Percentiles rank a stretch among this genome's conserved stretches.
Conservation (phyloP, 257 asterid genomes). For the Nicotiana paniculata region DNA sequence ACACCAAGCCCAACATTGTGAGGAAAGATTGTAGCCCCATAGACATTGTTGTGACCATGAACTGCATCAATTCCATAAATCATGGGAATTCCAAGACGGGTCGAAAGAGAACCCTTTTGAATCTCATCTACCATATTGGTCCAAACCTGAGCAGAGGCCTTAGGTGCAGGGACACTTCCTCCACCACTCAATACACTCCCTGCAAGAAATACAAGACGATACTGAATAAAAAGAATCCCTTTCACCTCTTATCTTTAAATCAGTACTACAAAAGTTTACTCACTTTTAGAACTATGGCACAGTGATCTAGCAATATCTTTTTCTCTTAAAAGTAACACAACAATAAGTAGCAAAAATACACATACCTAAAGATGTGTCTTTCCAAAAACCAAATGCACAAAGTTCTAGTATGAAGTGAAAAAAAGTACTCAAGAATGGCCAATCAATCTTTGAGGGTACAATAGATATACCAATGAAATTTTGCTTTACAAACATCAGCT, state of each 20-base stretch:
- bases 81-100: slow-evolving; percentile 64
- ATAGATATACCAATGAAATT: slow-evolving; percentile 51
- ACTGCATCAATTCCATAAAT: slow-evolving; percentile 68
- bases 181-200: slow-evolving; percentile 81
- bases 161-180: slow-evolving; percentile 65
- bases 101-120: slow-evolving; percentile 56
- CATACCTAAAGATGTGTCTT: too few relatives aligned
- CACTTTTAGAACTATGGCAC: not conserved
- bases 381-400: not conserved
- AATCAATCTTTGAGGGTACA: not conserved
- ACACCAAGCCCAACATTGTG: slow-evolving; percentile 81
- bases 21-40: slow-evolving; percentile 60
- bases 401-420: not conserved
- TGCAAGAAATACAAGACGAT: slow-evolving; percentile 17
- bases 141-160: slow-evolving; percentile 58
- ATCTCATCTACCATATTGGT: slow-evolving; percentile 57
- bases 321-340: not conserved
- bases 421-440: not conserved
- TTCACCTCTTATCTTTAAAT: not conserved
- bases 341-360: not conserved
- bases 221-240: not conserved
- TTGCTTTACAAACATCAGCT: slow-evolving; percentile 41
- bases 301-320: not conserved
- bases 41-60: slow-evolving; percentile 73
- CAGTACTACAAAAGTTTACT: not conserved